These are phyloP conservation scores for Epichloe sylvatica DNA, from an alignment of 2,329 filamentous ascomycete species.

Conservation along the genomic window DNA sequence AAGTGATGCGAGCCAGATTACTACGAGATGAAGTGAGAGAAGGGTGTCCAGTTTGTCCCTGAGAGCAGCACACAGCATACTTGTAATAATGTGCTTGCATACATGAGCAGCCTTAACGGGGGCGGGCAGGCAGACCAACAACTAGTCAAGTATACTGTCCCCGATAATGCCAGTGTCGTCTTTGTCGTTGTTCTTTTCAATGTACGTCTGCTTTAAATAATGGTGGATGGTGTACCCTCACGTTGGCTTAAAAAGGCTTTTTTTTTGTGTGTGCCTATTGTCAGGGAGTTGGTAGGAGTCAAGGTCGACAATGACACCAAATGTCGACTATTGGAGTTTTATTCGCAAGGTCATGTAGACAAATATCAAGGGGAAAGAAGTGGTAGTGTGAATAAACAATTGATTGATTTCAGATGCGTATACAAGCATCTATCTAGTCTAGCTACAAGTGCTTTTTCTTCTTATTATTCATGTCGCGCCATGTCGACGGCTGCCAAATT, in stretches of 20 bases:
- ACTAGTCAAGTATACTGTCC: not conserved
- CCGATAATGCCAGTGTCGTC: not conserved
- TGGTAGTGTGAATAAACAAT: not conserved
- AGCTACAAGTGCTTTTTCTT: conserved; percentile 1
- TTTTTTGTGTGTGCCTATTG: not conserved
- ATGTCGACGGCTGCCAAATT: not conserved
- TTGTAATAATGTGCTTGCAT: not conserved
- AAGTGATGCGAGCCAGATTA: conserved; percentile 74
- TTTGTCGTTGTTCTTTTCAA: not conserved
- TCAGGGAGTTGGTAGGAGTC: not conserved
- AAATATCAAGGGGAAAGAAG: not conserved
- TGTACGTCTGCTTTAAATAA: not conserved
- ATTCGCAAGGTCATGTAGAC: not conserved
- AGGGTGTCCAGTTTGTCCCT: conserved; percentile 47
- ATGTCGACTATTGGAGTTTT: not conserved
- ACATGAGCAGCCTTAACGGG: not conserved
- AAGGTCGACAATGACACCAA: not conserved
- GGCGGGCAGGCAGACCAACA: not conserved
- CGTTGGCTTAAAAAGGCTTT: not conserved
- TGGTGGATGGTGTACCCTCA: not conserved
- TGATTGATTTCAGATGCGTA: not conserved
- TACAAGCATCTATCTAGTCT: not conserved
- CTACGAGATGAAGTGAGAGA: conserved; percentile 54
- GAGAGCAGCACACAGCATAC: not conserved
- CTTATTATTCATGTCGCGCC: not conserved